Evolutionary conservation across 140 eudicot species (phyloP).

Genomic region (Senecio squalidus): DNA sequence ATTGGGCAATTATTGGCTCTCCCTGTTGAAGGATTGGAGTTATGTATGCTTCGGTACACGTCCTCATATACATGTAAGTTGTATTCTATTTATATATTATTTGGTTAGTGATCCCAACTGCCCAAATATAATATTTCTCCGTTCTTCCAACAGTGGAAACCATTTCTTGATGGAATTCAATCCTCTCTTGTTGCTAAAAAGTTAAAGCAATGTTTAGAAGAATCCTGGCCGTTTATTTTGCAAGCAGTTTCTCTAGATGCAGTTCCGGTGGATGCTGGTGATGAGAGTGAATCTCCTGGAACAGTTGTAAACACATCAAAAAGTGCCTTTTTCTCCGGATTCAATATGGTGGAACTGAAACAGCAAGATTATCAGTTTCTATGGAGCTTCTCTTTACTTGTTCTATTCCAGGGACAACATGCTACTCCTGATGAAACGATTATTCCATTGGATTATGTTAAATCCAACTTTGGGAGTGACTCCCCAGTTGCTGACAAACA

Average conservation of each 20-base stretch:
- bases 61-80: constrained; percentile 64
- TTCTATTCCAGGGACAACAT: constrained; percentile 76
- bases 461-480: constrained; percentile 53
- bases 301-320: constrained; percentile 33
- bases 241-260: constrained; percentile 96
- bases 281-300: constrained; percentile 34
- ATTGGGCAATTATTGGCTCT: constrained; percentile 78
- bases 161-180: constrained; percentile 93
- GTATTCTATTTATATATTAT: constrained; percentile 7
- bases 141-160: constrained; percentile 65
- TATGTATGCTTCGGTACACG: constrained; percentile 59
- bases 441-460: constrained; percentile 45
- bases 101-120: constrained; percentile 1
- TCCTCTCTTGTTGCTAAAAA: constrained; percentile 66
- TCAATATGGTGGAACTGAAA: constrained; percentile 77
- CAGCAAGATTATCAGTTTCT: constrained; percentile 73
- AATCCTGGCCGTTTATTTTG: constrained; percentile 89
- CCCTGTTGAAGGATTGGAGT: constrained; percentile 70
- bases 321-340: constrained; percentile 60
- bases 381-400: constrained; percentile 79
- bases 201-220: constrained; percentile 79
- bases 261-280: constrained; percentile 56
- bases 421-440: constrained; percentile 40
- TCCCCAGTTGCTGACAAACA: constrained; percentile 40
- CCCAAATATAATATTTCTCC: not conserved